Conservation (phyloP, 305 asterid species). For the Fraxinus ornus region DNA sequence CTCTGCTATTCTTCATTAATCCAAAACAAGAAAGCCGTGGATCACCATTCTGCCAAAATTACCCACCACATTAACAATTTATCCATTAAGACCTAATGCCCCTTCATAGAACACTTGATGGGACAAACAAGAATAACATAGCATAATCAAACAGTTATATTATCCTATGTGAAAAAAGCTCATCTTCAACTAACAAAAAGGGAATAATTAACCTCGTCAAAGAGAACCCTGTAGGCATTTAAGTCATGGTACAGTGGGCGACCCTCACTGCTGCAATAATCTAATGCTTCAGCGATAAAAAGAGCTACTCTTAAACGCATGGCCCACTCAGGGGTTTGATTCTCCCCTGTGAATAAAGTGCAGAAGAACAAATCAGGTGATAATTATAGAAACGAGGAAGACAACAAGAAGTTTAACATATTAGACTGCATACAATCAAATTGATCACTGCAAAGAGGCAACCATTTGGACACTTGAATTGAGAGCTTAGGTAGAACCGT, state of each 20-base stretch:
- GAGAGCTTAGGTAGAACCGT: neutral
- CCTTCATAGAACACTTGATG: neutral
- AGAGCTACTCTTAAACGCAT: constrained; percentile 95
- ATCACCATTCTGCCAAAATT: constrained; percentile 75
- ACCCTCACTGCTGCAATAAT: constrained; percentile 89
- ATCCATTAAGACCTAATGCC: constrained; percentile 8
- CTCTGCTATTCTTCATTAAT: constrained; percentile 95
- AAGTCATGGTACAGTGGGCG: constrained; percentile 93
- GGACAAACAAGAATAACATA: constrained; percentile 11
- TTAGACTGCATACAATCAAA: constrained; percentile 9
- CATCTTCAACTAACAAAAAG: constrained; percentile 16
- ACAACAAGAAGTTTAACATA: constrained; percentile 4
- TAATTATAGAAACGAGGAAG: constrained; percentile 14
- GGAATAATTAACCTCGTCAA: constrained; percentile 72
- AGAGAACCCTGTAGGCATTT: constrained; percentile 95
- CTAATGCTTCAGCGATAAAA: constrained; percentile 89
- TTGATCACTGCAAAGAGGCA: constrained; percentile 1
- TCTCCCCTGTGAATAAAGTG: constrained; percentile 68
- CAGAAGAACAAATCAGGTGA: constrained; percentile 9
- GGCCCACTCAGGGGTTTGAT: constrained; percentile 97
- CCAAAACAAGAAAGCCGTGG: constrained; percentile 98
- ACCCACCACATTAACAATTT: constrained; percentile 30
- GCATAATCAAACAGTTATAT: constrained; percentile 1
- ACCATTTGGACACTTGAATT: neutral
- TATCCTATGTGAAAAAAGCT: neutral